Evolutionary conservation across 768 basidiomycete genomes (phyloP).

Genomic region (Podaxis sp.): DNA sequence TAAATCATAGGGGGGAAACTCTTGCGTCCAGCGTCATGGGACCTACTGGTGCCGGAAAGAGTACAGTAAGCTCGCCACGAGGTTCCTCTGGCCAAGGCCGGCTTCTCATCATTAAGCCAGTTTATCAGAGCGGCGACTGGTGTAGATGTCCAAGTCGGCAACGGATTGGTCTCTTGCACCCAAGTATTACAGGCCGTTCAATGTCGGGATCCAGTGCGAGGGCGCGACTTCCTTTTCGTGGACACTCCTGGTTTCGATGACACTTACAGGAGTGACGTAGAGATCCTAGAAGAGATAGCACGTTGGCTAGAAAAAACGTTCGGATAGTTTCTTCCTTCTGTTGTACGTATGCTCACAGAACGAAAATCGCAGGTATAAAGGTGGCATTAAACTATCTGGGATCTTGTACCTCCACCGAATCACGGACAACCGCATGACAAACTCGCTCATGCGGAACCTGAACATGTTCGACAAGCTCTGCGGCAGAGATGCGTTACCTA

Average conservation of each 20-base stretch:
- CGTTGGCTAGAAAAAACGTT: constrained; percentile 13
- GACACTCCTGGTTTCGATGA: constrained; percentile 19
- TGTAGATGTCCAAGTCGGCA: not conserved
- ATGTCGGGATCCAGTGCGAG: not conserved
- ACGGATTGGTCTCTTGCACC: constrained; percentile 13
- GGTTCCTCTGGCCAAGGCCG: not conserved
- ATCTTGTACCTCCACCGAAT: constrained; percentile 15
- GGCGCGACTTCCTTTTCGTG: constrained; percentile 6
- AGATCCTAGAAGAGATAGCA: constrained; percentile 12
- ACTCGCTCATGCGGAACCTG: not conserved
- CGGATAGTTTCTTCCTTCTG: not conserved
- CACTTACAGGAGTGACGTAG: constrained; percentile 11
- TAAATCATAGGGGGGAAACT: not conserved
- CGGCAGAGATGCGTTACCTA: not conserved
- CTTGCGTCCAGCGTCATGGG: constrained; percentile 20
- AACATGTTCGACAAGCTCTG: constrained; percentile 14
- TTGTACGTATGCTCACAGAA: not conserved
- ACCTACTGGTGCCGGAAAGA: constrained; percentile 24
- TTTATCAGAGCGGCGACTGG: constrained; percentile 10
- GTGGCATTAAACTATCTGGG: constrained; percentile 6
- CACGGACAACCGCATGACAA: constrained; percentile 5
- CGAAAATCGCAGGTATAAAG: constrained; percentile 2
- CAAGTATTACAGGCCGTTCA: not conserved
- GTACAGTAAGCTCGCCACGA: constrained; percentile 12
- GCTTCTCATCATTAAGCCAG: not conserved